These are phyloP conservation scores for Diaporthe citri DNA, from an alignment of 2,329 filamentous ascomycete genomes.

Conservation along the genomic window DNA sequence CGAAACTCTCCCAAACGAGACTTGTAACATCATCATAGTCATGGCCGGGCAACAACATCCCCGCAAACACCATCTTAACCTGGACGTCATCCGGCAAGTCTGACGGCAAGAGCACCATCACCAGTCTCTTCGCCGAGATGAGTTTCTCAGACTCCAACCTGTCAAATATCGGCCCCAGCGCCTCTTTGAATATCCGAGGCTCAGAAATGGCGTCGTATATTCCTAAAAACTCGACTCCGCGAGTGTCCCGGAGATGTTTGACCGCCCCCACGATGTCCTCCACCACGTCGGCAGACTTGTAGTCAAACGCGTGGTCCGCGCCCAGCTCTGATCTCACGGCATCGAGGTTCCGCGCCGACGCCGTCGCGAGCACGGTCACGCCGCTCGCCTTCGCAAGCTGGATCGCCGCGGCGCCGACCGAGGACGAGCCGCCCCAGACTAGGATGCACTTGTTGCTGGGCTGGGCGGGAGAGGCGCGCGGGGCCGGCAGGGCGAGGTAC, in stretches of 20 bases:
- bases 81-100: constrained; percentile 11
- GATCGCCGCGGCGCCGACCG: constrained; percentile 34
- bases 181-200: constrained; percentile 2
- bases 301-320: constrained; percentile 35
- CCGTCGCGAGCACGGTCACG: constrained; percentile 36
- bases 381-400: constrained; percentile 38
- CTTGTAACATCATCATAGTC: background rate
- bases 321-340: constrained; percentile 11
- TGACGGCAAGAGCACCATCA: background rate
- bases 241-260: background rate
- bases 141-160: background rate
- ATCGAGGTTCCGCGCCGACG: constrained; percentile 34
- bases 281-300: constrained; percentile 19
- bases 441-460: constrained; percentile 20
- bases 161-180: background rate
- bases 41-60: background rate
- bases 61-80: constrained; percentile 20
- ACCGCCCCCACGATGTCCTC: constrained; percentile 28
- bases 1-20: constrained; percentile 20
- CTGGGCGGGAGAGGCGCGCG: constrained; percentile 35
- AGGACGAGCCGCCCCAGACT: constrained; percentile 40
- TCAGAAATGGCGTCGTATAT: constrained; percentile 34
- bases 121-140: constrained; percentile 11
- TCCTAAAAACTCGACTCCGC: constrained; percentile 4
- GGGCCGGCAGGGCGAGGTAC: constrained; percentile 19